Evolutionary conservation across 2,329 filamentous ascomycete species (phyloP), one percentile per base, ranked within the genome.

Genomic region (Pseudogymnoascus sp.): DNA sequence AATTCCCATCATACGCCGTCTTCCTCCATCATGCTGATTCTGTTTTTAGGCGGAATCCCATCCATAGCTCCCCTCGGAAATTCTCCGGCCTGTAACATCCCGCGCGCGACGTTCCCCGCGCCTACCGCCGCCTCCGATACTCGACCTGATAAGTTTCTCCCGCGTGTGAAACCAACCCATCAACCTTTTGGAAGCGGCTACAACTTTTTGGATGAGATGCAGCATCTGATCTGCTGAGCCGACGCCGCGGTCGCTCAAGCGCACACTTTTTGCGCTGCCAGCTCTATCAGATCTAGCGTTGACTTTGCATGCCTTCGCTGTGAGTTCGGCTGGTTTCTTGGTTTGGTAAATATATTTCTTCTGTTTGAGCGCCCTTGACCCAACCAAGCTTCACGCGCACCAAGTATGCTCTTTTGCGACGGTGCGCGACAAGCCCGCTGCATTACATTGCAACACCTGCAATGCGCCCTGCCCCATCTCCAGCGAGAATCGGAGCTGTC

Each of bases 201-300:
- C 25, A 50, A 50, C n/a, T 50, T 50, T 50, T n/a, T 50, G 43
- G 25, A 18, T 50, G 43, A 50, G 25, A 50, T 50, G 43, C 43
- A 50, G 25, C 43, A 50, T 50, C 43, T 50, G 43, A 50, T 50
- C 43, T 50, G 43, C 43, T 50, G 43, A 50, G 43, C 28, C 43
- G 43, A 50, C 43, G 43, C 25, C 25, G 25, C n/a, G 43, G 43
- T 50, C 43, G 43, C 43, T 50, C 43, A 30, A 50, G 43, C 43
- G 43, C 43, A 50, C 7, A 30, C 25, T 30, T n/a, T 50, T 50
- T 6, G 43, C 43, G 43, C 43, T 16, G 43, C 25, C 43, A 50
- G 25, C 25, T 30, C 43, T 18, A 50, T 50, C 43, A 50, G 43
- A 50, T 50, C 43, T 50, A 50, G 43, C 43, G 43, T 50, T 30